These are phyloP conservation scores for Marasmius oreades DNA, from an alignment of 1,284 basidiomycete species.

Conservation along the genomic window DNA sequence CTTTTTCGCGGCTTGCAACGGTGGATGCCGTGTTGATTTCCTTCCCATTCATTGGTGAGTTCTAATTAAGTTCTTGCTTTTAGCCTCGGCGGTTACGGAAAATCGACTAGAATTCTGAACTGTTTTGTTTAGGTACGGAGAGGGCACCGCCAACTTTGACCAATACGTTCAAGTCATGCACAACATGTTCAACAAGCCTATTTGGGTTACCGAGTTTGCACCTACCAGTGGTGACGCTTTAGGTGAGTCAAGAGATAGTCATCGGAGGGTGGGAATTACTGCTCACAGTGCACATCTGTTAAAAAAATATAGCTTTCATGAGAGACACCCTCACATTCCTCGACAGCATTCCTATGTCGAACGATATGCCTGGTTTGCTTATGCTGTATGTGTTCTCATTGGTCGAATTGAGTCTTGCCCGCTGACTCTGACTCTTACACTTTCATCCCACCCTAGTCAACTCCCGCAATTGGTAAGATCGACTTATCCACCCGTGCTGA, in stretches of 20 bases:
- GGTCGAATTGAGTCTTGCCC: background rate
- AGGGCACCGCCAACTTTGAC: constrained; percentile 10
- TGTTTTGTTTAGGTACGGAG: constrained; percentile 8
- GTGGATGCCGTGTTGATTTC: constrained; percentile 11
- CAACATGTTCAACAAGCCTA: constrained; percentile 1
- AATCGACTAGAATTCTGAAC: no score
- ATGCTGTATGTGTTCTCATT: background rate
- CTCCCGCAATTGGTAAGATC: no score
- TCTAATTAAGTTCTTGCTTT: background rate
- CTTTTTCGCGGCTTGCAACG: constrained; percentile 8
- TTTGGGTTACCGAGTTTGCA: constrained; percentile 14
- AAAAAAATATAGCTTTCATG: background rate
- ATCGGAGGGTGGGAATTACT: no score
- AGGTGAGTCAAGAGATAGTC: constrained; percentile 1
- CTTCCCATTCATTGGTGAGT: constrained; percentile 12
- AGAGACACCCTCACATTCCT: background rate
- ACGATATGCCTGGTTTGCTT: constrained; percentile 8
- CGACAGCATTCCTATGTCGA: background rate
- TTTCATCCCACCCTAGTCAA: background rate
- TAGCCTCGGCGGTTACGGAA: no score
- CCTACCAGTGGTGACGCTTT: constrained; percentile 4
- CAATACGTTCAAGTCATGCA: constrained; percentile 4
- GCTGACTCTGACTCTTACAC: background rate
- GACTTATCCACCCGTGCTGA: no score
- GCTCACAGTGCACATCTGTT: no score